Conservation (phyloP, 345 rosid species). For the Rhodamnia argentea region DNA sequence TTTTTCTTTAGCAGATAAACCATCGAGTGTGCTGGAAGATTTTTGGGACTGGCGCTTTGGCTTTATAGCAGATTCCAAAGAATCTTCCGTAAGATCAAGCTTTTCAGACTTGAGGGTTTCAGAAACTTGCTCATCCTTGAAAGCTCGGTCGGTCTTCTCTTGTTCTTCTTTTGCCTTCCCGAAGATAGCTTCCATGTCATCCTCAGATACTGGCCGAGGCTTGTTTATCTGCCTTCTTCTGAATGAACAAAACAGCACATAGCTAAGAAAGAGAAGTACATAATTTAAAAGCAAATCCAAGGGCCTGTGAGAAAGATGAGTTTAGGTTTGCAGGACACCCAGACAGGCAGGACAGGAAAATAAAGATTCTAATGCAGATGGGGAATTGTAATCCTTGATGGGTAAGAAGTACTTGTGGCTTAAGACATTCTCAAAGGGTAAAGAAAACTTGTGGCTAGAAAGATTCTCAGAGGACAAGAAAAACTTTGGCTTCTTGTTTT, state of each 20-base stretch:
- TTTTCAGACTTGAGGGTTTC: constrained; percentile 15
- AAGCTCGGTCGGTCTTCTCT: constrained; percentile 57
- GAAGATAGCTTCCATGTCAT: constrained; percentile 66
- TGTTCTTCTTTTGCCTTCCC: constrained; percentile 67
- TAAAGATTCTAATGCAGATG: not conserved
- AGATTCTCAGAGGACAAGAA: not conserved
- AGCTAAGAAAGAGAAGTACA: not conserved
- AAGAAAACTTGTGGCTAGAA: not conserved
- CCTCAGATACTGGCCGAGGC: constrained; percentile 63
- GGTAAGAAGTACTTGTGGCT: not conserved
- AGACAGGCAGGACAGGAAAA: not conserved
- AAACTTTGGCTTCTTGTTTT: not conserved
- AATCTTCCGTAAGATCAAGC: constrained; percentile 11
- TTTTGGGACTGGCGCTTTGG: constrained; percentile 22
- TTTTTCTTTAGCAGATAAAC: constrained; percentile 11
- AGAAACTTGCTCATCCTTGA: constrained; percentile 31
- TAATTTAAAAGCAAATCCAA: not conserved
- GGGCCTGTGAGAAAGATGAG: not conserved
- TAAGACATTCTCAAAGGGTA: not conserved
- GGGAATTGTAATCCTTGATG: not conserved
- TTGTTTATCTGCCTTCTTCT: constrained; percentile 68
- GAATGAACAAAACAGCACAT: not conserved
- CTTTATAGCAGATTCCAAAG: constrained; percentile 19
- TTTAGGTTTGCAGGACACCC: not conserved
- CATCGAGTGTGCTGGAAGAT: constrained; percentile 12